Evolutionary conservation across 345 rosid genomes (phyloP).

Genomic region (Balakata baccata): DNA sequence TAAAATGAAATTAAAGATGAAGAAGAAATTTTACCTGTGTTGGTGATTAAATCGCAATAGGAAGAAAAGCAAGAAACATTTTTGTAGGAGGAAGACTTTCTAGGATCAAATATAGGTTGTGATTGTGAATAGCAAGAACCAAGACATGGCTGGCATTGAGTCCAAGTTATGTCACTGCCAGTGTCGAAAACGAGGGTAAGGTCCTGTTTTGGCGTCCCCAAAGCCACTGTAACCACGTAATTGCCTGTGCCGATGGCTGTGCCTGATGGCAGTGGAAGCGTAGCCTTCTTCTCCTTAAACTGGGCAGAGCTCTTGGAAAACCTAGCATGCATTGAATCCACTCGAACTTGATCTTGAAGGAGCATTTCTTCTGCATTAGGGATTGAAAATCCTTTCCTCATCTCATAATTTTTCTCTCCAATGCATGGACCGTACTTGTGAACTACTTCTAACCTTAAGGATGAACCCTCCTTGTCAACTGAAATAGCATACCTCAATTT

Average conservation of each 20-base stretch:
- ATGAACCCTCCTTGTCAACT: constrained; percentile 1
- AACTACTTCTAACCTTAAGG: background rate
- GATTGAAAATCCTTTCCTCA: no score
- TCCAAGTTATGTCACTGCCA: constrained; percentile 35
- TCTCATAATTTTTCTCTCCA: background rate
- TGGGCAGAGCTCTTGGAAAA: background rate
- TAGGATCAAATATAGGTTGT: constrained; percentile 23
- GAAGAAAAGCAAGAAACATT: constrained; percentile 25
- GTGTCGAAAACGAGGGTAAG: constrained; percentile 25
- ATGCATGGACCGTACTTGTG: constrained; percentile 17
- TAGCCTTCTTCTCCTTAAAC: background rate
- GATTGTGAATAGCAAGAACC: constrained; percentile 22
- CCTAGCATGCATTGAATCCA: constrained; percentile 11
- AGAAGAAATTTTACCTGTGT: background rate
- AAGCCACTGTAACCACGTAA: constrained; percentile 23
- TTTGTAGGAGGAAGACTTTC: constrained; percentile 18
- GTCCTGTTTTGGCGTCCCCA: constrained; percentile 22
- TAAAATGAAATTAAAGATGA: no score
- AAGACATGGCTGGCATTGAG: constrained; percentile 30
- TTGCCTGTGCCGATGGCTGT: constrained; percentile 3
- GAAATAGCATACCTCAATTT: background rate
- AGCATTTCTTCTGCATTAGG: constrained; percentile 1
- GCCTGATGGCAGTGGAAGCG: constrained; percentile 2
- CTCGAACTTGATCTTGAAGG: constrained; percentile 16
- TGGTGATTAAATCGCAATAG: background rate